phyloP scores from a whole-genome alignment of 495 filamentous ascomycete genomes.

The Podospora bellae-mahoneyi region DNA sequence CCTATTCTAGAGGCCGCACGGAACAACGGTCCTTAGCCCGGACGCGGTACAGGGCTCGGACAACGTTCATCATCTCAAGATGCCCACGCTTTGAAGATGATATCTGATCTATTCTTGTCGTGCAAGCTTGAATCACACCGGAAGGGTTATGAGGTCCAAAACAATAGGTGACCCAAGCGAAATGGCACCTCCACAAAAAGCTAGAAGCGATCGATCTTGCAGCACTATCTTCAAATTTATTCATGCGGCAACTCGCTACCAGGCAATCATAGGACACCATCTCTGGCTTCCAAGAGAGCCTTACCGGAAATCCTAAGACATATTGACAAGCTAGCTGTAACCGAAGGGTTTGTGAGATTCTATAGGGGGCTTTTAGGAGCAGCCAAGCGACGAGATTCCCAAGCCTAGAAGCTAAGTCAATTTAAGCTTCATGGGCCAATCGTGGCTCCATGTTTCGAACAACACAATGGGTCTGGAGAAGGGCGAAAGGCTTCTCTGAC shows the following conservation, averaged over 20 bases:
- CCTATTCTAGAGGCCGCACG: neutral
- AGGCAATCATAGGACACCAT: neutral
- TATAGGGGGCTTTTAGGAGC: neutral
- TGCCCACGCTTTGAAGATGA: neutral
- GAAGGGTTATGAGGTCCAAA: neutral
- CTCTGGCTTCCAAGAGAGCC: neutral
- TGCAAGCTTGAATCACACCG: too few species aligned
- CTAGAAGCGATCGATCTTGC: neutral
- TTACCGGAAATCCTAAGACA: neutral
- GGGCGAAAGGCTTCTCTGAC: too few species aligned
- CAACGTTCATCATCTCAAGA: neutral
- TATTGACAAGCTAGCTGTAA: neutral
- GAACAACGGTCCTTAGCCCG: neutral
- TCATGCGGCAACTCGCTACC: neutral
- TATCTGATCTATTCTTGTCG: neutral
- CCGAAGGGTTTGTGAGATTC: neutral
- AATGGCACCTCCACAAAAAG: neutral
- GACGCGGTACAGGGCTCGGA: too few species aligned
- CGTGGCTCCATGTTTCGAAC: neutral
- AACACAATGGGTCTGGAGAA: neutral
- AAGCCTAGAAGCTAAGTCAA: conserved; percentile 3
- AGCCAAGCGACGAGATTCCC: neutral
- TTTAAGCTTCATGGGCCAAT: neutral
- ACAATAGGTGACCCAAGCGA: neutral
- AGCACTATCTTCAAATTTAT: neutral